Percentiles rank a stretch among this genome's conserved stretches.
Conservation (phyloP, 768 basidiomycete species). For the Glaciozyma antarctica region DNA sequence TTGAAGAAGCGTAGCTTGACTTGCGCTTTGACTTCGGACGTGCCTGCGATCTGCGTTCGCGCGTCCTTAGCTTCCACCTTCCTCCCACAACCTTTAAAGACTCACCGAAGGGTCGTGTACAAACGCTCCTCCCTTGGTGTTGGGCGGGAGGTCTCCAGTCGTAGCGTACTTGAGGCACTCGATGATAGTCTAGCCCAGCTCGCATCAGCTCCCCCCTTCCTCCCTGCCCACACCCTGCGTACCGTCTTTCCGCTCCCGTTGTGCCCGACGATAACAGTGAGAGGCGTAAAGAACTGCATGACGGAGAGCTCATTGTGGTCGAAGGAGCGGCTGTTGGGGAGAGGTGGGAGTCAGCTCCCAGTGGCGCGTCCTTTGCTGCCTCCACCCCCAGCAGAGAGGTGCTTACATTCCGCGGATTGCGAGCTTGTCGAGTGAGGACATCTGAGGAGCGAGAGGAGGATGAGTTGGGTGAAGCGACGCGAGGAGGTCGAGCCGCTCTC, state of each 20-base stretch:
- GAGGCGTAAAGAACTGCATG: conserved; percentile 93
- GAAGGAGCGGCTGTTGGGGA: conserved; percentile 64
- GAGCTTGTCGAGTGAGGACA: conserved; percentile 31
- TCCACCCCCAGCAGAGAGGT: no score
- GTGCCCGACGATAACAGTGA: conserved; percentile 96
- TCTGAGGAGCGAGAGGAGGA: neutral
- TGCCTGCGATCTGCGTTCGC: conserved; percentile 67
- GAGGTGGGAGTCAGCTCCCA: neutral
- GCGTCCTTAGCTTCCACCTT: neutral
- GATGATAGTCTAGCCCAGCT: conserved; percentile 62
- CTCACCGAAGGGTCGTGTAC: conserved; percentile 67
- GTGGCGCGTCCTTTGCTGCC: no score
- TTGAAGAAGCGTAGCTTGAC: conserved; percentile 89
- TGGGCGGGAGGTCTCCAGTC: conserved; percentile 94
- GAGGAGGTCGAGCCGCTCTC: no score
- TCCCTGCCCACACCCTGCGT: conserved; percentile 19
- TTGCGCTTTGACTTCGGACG: conserved; percentile 98
- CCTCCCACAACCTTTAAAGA: conserved; percentile 43
- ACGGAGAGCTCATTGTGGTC: conserved; percentile 88
- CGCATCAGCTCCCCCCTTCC: neutral
- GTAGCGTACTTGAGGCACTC: conserved; percentile 99
- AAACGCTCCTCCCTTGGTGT: conserved; percentile 96
- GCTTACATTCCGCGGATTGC: conserved; percentile 32
- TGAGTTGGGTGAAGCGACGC: no score
- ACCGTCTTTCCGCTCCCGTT: conserved; percentile 96